Base-by-base conservation (phyloP, 2,329 filamentous ascomycete genomes). In the Aspergillus persii region DNA sequence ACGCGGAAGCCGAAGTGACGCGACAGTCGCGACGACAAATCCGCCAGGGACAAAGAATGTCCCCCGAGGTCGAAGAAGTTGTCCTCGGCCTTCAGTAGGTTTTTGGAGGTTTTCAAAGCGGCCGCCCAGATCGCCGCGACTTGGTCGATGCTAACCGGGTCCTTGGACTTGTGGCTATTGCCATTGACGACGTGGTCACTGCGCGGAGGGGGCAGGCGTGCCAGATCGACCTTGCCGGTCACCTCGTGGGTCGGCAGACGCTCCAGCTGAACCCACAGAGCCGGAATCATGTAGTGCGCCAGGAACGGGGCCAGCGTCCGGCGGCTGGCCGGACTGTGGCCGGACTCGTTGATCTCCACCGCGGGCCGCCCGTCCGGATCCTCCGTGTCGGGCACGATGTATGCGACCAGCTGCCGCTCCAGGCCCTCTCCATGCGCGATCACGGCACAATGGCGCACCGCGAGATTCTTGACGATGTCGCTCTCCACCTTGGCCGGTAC, bases 41-140 rank as follows among this genome's bases (percentile, higher is more conserved):
- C 88, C 0, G 90, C 90, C n/a, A 94, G 83, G 2, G 86, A 86
- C 55, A 94, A 77, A 0, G 89, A 92, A 73, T 94, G 90, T 0
- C 90, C 90, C 39, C 90, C 90, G 1, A 94, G 79, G 61, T 93
- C 90, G 70, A 93, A 94, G 74, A 94, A 94, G 71, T 87, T 89
- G 71, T 91, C 87, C 61, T 90, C 86, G 1, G 83, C 69, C 54
- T 88, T 89, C 27, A 93, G 84, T 23, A 83, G 80, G 46, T 76
- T 81, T 8, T 80, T 77, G 0, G 88, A 83, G n/a, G 89, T 83
- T 62, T 88, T 86, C 12, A 94, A 80, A 29, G 87, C 84, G 2
- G 85, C 80, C 2, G 89, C 88, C 90, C 90, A 94, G 56, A 89
- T 81, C 65, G 88, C 84, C 12, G 88, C 84, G 39, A 94, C 85